Conservation (phyloP, 345 rosid genomes). For the Corymbia maculata region DNA sequence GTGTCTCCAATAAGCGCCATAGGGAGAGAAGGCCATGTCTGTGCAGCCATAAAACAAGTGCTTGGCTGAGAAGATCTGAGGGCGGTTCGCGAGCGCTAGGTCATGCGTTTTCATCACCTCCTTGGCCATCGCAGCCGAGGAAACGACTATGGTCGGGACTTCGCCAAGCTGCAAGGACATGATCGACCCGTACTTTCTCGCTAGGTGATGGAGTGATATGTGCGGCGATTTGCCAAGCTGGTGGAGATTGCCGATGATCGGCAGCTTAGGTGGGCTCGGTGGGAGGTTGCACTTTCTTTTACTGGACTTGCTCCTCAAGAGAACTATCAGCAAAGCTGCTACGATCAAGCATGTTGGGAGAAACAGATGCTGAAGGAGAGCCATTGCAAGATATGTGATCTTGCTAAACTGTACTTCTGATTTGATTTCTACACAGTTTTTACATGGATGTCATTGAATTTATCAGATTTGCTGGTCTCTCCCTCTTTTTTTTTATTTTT, state of each 20-base stretch:
- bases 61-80: slow-evolving; percentile 23
- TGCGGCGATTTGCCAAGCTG: slow-evolving; percentile 26
- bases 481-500: no score
- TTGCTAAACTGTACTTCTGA: background rate
- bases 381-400: background rate
- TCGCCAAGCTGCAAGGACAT: slow-evolving; percentile 31
- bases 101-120: slow-evolving; percentile 37
- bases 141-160: slow-evolving; percentile 33
- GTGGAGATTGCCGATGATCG: slow-evolving; percentile 40
- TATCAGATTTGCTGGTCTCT: background rate
- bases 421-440: background rate
- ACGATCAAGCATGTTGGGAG: background rate
- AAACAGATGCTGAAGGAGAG: background rate
- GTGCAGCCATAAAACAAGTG: slow-evolving; percentile 25
- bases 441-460: background rate
- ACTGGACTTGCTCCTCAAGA: slow-evolving; percentile 1
- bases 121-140: slow-evolving; percentile 27
- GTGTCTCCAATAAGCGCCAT: slow-evolving; percentile 28
- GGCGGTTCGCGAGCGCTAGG: slow-evolving; percentile 22
- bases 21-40: slow-evolving; percentile 28
- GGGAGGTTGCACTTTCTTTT: slow-evolving; percentile 24
- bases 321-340: background rate
- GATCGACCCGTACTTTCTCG: slow-evolving; percentile 23
- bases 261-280: slow-evolving; percentile 35
- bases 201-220: slow-evolving; percentile 16